These are phyloP conservation scores for Backusella tuberculispora DNA, from an alignment of 192 early-diverging fungal genomes.

Conservation along the genomic window DNA sequence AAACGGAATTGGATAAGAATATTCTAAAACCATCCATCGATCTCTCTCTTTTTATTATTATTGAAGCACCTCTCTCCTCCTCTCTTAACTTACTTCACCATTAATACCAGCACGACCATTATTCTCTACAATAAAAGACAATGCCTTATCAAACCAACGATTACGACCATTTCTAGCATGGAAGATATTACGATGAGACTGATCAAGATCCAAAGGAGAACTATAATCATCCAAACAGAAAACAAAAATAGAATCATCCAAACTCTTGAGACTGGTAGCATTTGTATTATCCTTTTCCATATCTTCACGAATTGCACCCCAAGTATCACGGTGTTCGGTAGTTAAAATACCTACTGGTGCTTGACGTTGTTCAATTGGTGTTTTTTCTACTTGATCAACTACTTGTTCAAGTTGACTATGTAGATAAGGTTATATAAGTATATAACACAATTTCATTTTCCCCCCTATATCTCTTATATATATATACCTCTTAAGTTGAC, in stretches of 20 bases:
- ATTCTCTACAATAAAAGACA: conserved; percentile 84
- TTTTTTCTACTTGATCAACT: conserved; percentile 50
- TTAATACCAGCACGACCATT: conserved; percentile 91
- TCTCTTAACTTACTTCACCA: conserved; percentile 67
- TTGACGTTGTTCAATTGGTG: conserved; percentile 47
- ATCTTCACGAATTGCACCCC: conserved; percentile 63
- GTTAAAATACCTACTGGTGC: conserved; percentile 82
- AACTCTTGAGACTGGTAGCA: conserved; percentile 57
- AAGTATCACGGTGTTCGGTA: conserved; percentile 86
- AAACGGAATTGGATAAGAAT: background rate
- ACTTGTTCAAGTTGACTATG: conserved; percentile 47
- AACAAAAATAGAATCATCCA: conserved; percentile 83
- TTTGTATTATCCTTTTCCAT: conserved; percentile 56
- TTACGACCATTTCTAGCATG: conserved; percentile 81
- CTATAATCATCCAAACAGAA: conserved; percentile 85
- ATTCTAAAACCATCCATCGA: background rate
- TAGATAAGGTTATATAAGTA: background rate
- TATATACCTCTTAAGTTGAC: conserved; percentile 49
- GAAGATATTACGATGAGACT: conserved; percentile 72
- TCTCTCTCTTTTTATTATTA: too few species aligned
- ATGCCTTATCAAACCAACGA: conserved; percentile 97
- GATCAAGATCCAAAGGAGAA: conserved; percentile 62
- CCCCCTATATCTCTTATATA: conserved; percentile 13
- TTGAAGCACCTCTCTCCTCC: too few species aligned
- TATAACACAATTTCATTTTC: background rate